Evolutionary conservation across 345 rosid species (phyloP).

Genomic region (Schrenkiella parvula): DNA sequence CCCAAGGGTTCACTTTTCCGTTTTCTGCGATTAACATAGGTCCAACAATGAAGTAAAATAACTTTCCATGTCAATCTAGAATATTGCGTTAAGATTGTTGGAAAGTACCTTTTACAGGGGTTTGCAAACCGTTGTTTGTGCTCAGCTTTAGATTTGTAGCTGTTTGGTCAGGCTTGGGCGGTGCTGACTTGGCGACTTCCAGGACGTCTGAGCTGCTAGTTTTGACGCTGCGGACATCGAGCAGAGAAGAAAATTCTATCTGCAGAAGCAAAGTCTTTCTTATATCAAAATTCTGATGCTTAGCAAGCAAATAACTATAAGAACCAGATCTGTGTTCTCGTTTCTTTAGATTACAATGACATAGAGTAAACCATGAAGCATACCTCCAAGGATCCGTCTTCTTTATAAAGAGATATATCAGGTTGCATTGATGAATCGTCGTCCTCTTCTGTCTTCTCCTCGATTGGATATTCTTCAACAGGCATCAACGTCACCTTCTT

Average conservation of each 20-base stretch:
- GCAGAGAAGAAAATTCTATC: slow-evolving; percentile 68
- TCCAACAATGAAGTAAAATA: background rate
- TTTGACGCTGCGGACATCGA: slow-evolving; percentile 61
- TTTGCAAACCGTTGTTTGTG: slow-evolving; percentile 23
- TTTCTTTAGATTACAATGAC: background rate
- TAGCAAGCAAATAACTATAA: slow-evolving; percentile 7
- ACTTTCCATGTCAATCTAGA: background rate
- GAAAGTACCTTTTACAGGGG: slow-evolving; percentile 48
- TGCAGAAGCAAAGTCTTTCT: slow-evolving; percentile 33
- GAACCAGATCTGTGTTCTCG: slow-evolving; percentile 1
- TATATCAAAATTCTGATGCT: background rate
- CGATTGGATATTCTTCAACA: slow-evolving; percentile 61
- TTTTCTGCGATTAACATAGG: slow-evolving; percentile 42
- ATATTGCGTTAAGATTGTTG: background rate
- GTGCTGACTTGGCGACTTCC: slow-evolving; percentile 17
- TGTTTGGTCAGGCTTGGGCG: slow-evolving; percentile 17
- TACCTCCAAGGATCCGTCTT: slow-evolving; percentile 83
- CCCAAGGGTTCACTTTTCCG: slow-evolving; percentile 55
- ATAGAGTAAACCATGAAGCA: slow-evolving; percentile 7
- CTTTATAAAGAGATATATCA: slow-evolving; percentile 50
- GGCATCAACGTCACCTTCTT: slow-evolving; percentile 50
- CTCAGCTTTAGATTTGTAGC: slow-evolving; percentile 23
- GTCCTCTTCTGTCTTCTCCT: slow-evolving; percentile 43
- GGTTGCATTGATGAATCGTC: slow-evolving; percentile 36
- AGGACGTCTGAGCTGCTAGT: slow-evolving; percentile 30